Base-by-base conservation (phyloP, 2,329 filamentous ascomycete species). In the Colletotrichum horii region DNA sequence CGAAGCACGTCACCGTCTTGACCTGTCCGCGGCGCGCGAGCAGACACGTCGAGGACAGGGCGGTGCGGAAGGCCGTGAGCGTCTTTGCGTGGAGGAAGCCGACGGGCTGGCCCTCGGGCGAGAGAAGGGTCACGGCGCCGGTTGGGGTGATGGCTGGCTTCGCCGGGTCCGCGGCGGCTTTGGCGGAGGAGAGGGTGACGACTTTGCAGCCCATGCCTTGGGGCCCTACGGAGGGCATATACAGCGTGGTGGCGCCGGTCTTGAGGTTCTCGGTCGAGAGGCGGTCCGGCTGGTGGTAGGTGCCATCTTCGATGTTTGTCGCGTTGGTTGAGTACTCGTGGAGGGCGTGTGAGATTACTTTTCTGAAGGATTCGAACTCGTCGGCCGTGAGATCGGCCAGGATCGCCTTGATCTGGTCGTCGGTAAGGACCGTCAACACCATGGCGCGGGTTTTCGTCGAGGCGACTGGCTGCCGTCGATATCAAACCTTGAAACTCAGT, bases 1-100 rank as follows among this genome's bases (percentile, higher is more conserved):
- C 96, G 83, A 98, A 98, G 69, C 98, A 93, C 16, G 94, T 93
- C 14, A 98, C 82, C 16, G 93, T 95, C 81, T 93, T 93, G 56
- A 98, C 93, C 32, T 90, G 90, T 71, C 90, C 87, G 71, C 96
- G 94, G 48, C 89, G 90, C 24, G 85, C 83, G 38, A 95, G 87
- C 0, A 95, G 88, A 30, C 93, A 92, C 70, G 93, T 91, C 6
- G 93, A 94, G 2, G 92, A 92, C 14, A 96, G 87, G 1, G 94
- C 94, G 0, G 95, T 97, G 76, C 95, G 92, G 83, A 96, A 97
- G 4, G 94, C 94, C 0, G 95, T 97, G 36, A 96, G 85, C 61
- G 94, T 92, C 75, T 91, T 90, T 19, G 94, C 94, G 79, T 95
- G 93, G 48, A 97, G 85, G 71, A 96, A 88, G 6, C 93, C 95